Percentiles rank a stretch among this genome's conserved stretches.
Conservation (phyloP, 2,329 filamentous ascomycete genomes). For the Phialocephala sp. region DNA sequence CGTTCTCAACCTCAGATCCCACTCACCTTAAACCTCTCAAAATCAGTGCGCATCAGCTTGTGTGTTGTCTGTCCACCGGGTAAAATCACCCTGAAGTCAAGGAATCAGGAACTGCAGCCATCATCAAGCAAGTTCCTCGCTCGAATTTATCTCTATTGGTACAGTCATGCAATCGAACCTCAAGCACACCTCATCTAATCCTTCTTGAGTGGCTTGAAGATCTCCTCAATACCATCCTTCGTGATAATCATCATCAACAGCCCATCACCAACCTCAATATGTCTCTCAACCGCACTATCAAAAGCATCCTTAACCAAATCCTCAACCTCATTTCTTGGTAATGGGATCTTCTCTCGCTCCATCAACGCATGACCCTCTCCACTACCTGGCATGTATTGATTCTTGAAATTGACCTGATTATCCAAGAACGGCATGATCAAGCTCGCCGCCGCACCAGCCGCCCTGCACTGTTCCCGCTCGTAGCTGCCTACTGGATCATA, state of each 20-base stretch:
- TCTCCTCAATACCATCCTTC: slow-evolving; percentile 85
- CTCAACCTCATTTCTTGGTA: slow-evolving; percentile 78
- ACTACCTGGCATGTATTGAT: slow-evolving; percentile 90
- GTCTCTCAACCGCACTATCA: slow-evolving; percentile 95
- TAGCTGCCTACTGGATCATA: slow-evolving; percentile 99
- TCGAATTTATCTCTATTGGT: slow-evolving; percentile 27
- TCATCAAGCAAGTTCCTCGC: not conserved
- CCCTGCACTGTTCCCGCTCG: slow-evolving; percentile 94
- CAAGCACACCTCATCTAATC: slow-evolving; percentile 60
- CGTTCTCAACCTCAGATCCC: too few species aligned
- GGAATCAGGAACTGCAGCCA: not conserved
- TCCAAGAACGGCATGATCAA: slow-evolving; percentile 99
- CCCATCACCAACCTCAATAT: slow-evolving; percentile 97
- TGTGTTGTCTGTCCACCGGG: too few species aligned
- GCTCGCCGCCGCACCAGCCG: slow-evolving; percentile 88
- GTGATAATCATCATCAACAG: slow-evolving; percentile 96
- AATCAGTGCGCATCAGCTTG: too few species aligned
- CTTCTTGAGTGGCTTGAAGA: slow-evolving; percentile 83
- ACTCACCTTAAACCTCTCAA: too few species aligned
- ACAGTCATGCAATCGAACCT: slow-evolving; percentile 23
- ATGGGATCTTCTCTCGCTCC: slow-evolving; percentile 71
- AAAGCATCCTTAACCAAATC: slow-evolving; percentile 95
- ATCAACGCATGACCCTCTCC: slow-evolving; percentile 81
- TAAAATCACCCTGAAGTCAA: not conserved
- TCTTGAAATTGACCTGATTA: slow-evolving; percentile 99